phyloP scores from a whole-genome alignment of 2,329 filamentous ascomycete genomes.

The Amesomyces nigricolor region DNA sequence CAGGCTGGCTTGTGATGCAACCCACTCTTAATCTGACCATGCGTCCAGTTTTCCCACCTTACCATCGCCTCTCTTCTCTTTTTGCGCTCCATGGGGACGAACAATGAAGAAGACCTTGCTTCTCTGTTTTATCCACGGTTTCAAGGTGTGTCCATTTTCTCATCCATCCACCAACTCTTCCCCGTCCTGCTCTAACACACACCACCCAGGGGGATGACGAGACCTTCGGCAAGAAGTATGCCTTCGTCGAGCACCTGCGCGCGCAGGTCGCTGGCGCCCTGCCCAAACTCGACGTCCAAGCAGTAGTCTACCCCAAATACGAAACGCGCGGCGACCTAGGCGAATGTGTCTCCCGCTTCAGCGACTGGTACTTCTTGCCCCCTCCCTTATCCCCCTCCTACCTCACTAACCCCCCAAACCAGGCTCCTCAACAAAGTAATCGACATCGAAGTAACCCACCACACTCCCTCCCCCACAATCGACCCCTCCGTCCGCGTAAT shows the following conservation, averaged over 20 bases:
- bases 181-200: not conserved
- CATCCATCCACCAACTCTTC: not conserved
- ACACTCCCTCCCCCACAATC: conserved; percentile 75
- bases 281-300: conserved; percentile 61
- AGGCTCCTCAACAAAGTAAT: conserved; percentile 90
- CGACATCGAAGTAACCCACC: conserved; percentile 80
- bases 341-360: conserved; percentile 66
- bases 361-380: conserved; percentile 55
- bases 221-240: conserved; percentile 62
- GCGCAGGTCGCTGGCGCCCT: conserved; percentile 58
- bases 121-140: conserved; percentile 81
- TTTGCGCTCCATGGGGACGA: conserved; percentile 29
- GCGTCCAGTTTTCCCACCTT: not conserved
- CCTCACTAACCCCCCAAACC: not conserved
- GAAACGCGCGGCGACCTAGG: conserved; percentile 74
- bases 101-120: conserved; percentile 73
- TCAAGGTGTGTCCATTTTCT: conserved; percentile 54
- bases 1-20: not conserved
- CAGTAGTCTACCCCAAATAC: conserved; percentile 71
- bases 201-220: conserved; percentile 60
- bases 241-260: conserved; percentile 68
- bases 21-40: not conserved
- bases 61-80: not conserved
- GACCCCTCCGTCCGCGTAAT: conserved; percentile 79
- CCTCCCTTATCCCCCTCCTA: not conserved